A percentile compares a stretch with the other conserved stretches of the same genome.
These are phyloP conservation scores for Colletotrichum echinochloae DNA, from an alignment of 2,329 filamentous ascomycete genomes.

Conservation along the genomic window DNA sequence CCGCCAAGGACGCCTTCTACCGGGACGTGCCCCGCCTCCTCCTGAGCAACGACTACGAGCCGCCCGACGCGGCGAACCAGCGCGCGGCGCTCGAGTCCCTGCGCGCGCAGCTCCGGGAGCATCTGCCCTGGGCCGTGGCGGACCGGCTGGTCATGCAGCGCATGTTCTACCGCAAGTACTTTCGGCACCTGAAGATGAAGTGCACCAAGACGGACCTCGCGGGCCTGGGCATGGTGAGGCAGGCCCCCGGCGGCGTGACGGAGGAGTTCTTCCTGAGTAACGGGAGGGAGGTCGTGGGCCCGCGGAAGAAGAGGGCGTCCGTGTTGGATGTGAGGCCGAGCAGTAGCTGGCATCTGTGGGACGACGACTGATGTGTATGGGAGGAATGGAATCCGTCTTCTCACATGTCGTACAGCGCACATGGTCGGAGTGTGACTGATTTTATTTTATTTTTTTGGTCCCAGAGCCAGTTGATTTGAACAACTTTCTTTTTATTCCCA, in stretches of 20 bases:
- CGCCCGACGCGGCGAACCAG: conserved; percentile 33
- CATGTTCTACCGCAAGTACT: conserved; percentile 41
- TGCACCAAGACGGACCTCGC: conserved; percentile 39
- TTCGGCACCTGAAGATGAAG: conserved; percentile 38
- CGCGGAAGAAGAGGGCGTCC: conserved; percentile 24
- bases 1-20: conserved; percentile 36
- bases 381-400: not conserved
- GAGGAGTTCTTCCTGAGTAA: conserved; percentile 39
- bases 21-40: conserved; percentile 31
- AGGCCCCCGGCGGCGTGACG: conserved; percentile 28
- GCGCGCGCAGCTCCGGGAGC: conserved; percentile 26
- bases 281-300: conserved; percentile 30
- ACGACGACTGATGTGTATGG: conserved; percentile 20
- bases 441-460: no score
- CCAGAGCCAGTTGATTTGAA: not conserved
- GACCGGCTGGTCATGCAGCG: conserved; percentile 36
- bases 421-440: not conserved
- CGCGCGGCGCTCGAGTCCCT: conserved; percentile 29
- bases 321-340: conserved; percentile 33
- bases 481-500: no score
- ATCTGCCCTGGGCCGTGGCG: conserved; percentile 25
- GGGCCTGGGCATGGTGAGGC: conserved; percentile 37
- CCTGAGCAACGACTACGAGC: conserved; percentile 36
- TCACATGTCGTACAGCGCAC: not conserved
- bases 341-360: conserved; percentile 37